Evolutionary conservation across 2,329 filamentous ascomycete genomes (phyloP).

Genomic region (Trichoderma arundinaceum): DNA sequence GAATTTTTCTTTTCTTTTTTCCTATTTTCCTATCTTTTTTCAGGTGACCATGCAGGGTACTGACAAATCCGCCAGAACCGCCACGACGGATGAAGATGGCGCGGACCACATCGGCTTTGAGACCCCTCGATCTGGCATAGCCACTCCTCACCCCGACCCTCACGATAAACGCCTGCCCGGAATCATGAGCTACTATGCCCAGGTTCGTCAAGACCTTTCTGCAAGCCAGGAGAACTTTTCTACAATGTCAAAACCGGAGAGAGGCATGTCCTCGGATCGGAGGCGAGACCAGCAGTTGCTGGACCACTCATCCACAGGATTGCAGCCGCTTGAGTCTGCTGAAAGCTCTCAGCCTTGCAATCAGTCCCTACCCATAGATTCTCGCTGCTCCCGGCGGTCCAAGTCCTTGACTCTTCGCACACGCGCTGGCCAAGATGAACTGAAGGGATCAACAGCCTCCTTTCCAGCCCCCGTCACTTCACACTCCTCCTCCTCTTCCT

Average conservation of each 20-base stretch:
- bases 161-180: conserved; percentile 94
- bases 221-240: conserved; percentile 48
- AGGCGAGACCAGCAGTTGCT: conserved; percentile 34
- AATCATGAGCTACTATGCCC: conserved; percentile 97
- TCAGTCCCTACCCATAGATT: conserved; percentile 31
- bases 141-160: conserved; percentile 90
- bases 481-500: conserved; percentile 42
- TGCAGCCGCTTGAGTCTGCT: conserved; percentile 40
- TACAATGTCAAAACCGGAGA: conserved; percentile 50
- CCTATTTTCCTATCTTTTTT: conserved; percentile 33
- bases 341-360: conserved; percentile 39
- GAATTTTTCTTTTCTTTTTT: conserved; percentile 38
- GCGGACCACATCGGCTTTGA: conserved; percentile 81
- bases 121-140: conserved; percentile 87
- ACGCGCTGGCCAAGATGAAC: conserved; percentile 26
- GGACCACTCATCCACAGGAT: conserved; percentile 43
- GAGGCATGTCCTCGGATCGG: conserved; percentile 37
- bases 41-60: conserved; percentile 52
- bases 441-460: conserved; percentile 50
- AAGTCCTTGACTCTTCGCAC: conserved; percentile 26
- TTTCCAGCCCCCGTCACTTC: conserved; percentile 57
- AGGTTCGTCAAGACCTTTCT: conserved; percentile 93
- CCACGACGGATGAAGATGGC: conserved; percentile 70
- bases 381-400: conserved; percentile 26
- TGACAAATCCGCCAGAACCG: conserved; percentile 62